phyloP scores from a whole-genome alignment of 371 early-diverging fungal species.

The Polyrhizophydium stewartii region DNA sequence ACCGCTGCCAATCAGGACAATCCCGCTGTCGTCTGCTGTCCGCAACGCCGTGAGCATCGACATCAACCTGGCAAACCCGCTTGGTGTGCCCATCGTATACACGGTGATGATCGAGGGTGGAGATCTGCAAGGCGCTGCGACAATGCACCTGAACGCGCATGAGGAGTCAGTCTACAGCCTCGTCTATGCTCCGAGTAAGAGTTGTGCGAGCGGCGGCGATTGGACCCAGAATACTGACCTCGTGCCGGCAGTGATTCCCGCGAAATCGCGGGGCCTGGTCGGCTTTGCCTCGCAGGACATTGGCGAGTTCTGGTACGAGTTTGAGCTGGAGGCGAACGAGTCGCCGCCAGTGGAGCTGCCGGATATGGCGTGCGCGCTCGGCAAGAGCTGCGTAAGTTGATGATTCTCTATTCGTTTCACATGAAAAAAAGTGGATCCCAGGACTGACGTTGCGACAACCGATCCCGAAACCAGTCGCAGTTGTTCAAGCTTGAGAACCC shows the following conservation, averaged over 20 bases:
- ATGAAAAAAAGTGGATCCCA: no score
- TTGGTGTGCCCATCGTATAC: constrained; percentile 15
- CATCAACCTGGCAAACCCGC: constrained; percentile 28
- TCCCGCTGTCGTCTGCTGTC: constrained; percentile 19
- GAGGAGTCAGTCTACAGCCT: constrained; percentile 20
- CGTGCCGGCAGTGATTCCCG: background rate
- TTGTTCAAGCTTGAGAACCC: constrained; percentile 26
- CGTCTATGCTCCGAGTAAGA: constrained; percentile 31
- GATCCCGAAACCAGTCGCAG: constrained; percentile 24
- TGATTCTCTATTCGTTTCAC: background rate
- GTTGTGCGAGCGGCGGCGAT: background rate
- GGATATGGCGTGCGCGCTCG: constrained; percentile 29
- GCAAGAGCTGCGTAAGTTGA: constrained; percentile 31
- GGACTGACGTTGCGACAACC: no score
- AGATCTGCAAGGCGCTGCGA: constrained; percentile 14
- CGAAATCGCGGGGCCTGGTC: background rate
- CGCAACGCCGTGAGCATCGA: constrained; percentile 22
- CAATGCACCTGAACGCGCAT: constrained; percentile 12
- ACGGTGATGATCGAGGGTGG: constrained; percentile 19
- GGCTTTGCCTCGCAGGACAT: constrained; percentile 4
- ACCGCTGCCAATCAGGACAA: constrained; percentile 22
- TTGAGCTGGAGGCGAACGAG: constrained; percentile 30
- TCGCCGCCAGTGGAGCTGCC: constrained; percentile 24
- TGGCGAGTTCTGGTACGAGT: constrained; percentile 43
- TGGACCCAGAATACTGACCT: background rate